A percentile compares a stretch with the other conserved stretches of the same genome.
These are phyloP conservation scores for Penicillium sp. DNA, from an alignment of 2,329 filamentous ascomycete genomes.

Conservation along the genomic window DNA sequence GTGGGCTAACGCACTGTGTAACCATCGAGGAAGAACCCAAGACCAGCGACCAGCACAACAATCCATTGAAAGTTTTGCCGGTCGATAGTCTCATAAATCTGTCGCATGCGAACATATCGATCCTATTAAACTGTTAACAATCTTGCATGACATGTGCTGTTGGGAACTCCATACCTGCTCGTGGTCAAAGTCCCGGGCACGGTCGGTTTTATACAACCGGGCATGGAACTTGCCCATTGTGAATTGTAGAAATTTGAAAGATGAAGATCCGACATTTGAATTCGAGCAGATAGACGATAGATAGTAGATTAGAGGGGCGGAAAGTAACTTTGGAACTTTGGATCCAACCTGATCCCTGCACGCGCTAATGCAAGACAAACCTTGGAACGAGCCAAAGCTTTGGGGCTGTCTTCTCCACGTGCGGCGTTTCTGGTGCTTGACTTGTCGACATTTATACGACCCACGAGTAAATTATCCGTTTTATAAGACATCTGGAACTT, in stretches of 20 bases:
- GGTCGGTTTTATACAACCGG: constrained; percentile 44
- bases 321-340: too few relatives aligned
- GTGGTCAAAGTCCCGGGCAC: constrained; percentile 45
- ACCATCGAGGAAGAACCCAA: constrained; percentile 52
- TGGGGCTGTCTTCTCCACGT: constrained; percentile 15
- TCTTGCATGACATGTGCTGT: neutral
- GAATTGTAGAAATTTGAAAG: neutral
- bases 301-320: too few relatives aligned
- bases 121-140: constrained; percentile 26
- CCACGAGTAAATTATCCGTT: neutral
- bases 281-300: too few relatives aligned
- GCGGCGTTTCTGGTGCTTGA: constrained; percentile 10
- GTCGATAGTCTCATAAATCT: constrained; percentile 47
- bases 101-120: constrained; percentile 44
- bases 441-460: neutral
- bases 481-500: neutral
- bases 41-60: constrained; percentile 47
- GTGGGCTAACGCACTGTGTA: constrained; percentile 34
- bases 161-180: constrained; percentile 32
- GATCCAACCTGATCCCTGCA: neutral
- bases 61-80: constrained; percentile 44
- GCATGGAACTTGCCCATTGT: constrained; percentile 36
- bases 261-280: neutral
- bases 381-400: constrained; percentile 9
- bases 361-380: constrained; percentile 3